These are phyloP conservation scores for Triangularia verruculosa DNA, from an alignment of 2,329 filamentous ascomycete genomes.

Conservation along the genomic window DNA sequence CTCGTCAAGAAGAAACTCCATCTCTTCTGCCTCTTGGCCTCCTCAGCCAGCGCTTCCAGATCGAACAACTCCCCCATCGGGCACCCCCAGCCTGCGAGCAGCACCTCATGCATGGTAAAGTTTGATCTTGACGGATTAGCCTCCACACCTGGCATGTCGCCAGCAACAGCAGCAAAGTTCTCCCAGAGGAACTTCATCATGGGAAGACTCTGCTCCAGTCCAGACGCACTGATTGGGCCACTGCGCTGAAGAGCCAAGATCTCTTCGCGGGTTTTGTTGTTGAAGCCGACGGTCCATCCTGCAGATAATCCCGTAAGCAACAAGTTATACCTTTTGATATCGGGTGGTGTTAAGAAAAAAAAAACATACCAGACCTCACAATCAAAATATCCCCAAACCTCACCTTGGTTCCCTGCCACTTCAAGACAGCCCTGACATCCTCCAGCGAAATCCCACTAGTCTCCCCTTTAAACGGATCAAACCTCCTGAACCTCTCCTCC, in stretches of 20 bases:
- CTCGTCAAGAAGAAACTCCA: slow-evolving; percentile 48
- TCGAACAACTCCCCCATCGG: slow-evolving; percentile 51
- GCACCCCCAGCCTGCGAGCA: slow-evolving; percentile 48
- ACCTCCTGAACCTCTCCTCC: background rate
- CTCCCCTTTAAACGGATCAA: background rate
- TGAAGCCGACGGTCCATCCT: slow-evolving; percentile 42
- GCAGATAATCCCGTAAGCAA: background rate
- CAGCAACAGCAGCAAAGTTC: slow-evolving; percentile 42
- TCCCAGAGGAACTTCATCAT: slow-evolving; percentile 43
- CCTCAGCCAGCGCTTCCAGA: slow-evolving; percentile 41
- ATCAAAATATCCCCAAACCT: background rate
- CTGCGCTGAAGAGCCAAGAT: slow-evolving; percentile 37
- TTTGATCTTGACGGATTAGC: slow-evolving; percentile 32
- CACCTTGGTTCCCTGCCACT: background rate
- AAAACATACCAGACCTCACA: background rate
- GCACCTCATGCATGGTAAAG: slow-evolving; percentile 42
- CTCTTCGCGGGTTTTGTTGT: slow-evolving; percentile 36
- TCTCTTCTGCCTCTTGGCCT: slow-evolving; percentile 37
- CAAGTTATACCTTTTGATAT: background rate
- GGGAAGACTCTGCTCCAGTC: slow-evolving; percentile 45
- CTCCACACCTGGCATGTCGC: slow-evolving; percentile 44
- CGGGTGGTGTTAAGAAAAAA: too few relatives aligned
- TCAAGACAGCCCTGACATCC: background rate
- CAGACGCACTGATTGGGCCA: slow-evolving; percentile 42
- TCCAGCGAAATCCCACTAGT: background rate